Evolutionary conservation across 2,329 filamentous ascomycete genomes (phyloP).

Genomic region (Eutypella sp.): DNA sequence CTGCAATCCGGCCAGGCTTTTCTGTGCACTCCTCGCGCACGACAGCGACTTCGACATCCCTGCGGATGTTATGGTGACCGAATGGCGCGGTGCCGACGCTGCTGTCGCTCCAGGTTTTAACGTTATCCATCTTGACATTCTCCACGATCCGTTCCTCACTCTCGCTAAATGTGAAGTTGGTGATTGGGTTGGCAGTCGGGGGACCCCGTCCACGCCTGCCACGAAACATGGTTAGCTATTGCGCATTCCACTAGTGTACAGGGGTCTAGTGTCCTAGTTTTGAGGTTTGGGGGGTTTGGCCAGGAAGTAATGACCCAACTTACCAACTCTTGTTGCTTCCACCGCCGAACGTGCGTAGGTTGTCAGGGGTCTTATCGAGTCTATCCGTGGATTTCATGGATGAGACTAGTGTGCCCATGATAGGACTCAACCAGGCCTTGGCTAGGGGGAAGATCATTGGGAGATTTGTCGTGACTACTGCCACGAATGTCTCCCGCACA

Average conservation of each 20-base stretch:
- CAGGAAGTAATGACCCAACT: not conserved
- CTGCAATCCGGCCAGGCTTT: slow-evolving; percentile 1
- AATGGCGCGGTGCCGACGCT: slow-evolving; percentile 8
- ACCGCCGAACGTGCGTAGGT: slow-evolving; percentile 36
- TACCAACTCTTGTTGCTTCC: slow-evolving; percentile 25
- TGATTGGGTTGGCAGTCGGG: slow-evolving; percentile 29
- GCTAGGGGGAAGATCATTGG: slow-evolving; percentile 42
- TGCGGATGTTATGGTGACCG: slow-evolving; percentile 36
- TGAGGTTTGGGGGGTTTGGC: not conserved
- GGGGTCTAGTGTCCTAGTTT: not conserved
- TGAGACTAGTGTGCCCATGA: slow-evolving; percentile 29
- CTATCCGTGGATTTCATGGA: slow-evolving; percentile 32
- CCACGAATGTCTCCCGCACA: slow-evolving; percentile 39
- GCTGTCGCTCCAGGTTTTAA: slow-evolving; percentile 21
- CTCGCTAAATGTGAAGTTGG: slow-evolving; percentile 35
- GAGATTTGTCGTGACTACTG: slow-evolving; percentile 38
- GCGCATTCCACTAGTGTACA: not conserved
- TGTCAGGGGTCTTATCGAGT: slow-evolving; percentile 30
- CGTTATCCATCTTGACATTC: slow-evolving; percentile 34
- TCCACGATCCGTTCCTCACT: slow-evolving; percentile 41
- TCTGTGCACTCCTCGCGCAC: slow-evolving; percentile 10
- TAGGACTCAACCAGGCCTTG: slow-evolving; percentile 31
- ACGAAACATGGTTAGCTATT: not conserved
- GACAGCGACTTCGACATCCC: slow-evolving; percentile 31
- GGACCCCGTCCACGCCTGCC: slow-evolving; percentile 24